phyloP scores from a whole-genome alignment of 805 yeast genomes.

The Candida railenensis region DNA sequence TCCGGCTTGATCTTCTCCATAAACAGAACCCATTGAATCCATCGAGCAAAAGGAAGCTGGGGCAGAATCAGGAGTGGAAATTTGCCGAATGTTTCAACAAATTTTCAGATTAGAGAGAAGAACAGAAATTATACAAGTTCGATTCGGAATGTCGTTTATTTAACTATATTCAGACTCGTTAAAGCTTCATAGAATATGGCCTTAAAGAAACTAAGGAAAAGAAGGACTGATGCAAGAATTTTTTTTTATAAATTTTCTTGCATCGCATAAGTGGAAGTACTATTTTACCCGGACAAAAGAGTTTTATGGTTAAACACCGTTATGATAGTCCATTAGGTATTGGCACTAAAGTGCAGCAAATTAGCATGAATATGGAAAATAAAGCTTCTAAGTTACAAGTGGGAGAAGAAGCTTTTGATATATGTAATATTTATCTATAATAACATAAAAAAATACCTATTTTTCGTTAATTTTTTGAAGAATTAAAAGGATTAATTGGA shows the following conservation, averaged over 20 bases:
- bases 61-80: slow-evolving; percentile 63
- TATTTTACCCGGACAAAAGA: no score
- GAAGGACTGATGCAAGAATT: background rate
- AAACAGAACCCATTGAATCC: slow-evolving; percentile 56
- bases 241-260: no score
- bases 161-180: background rate
- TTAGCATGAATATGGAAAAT: background rate
- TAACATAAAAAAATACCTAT: background rate
- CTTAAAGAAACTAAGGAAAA: background rate
- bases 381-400: no score
- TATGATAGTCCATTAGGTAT: no score
- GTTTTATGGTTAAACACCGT: no score
- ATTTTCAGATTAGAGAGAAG: background rate
- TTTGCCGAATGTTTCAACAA: background rate
- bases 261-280: no score
- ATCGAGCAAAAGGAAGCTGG: slow-evolving; percentile 47
- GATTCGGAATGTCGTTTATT: slow-evolving; percentile 1
- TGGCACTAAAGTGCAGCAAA: no score
- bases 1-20: slow-evolving; percentile 62
- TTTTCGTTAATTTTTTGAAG: background rate
- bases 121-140: background rate
- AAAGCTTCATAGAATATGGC: background rate
- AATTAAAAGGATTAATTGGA: background rate
- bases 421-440: background rate
- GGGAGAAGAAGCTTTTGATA: background rate